These are phyloP conservation scores for Trichoderma sp. DNA, from an alignment of 2,329 filamentous ascomycete species.

Conservation along the genomic window DNA sequence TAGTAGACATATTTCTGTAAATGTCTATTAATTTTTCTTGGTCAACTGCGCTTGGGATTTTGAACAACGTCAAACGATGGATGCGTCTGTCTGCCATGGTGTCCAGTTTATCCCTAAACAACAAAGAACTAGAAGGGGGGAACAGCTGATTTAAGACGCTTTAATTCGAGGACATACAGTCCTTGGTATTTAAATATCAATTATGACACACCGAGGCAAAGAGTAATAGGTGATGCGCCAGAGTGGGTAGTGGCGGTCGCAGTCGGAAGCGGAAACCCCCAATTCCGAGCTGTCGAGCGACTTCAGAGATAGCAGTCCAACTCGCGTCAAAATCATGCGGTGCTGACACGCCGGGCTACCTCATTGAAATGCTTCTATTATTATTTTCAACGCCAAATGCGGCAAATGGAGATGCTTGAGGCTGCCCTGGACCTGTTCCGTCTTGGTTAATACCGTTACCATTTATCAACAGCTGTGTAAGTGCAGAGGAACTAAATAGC, in stretches of 20 bases:
- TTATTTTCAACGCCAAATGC: not conserved
- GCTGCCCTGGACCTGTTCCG: not conserved
- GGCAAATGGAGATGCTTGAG: not conserved
- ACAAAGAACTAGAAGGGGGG: not conserved
- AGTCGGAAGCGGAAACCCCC: not conserved
- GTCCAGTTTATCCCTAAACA: not conserved
- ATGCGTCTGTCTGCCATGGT: not conserved
- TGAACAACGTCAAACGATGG: not conserved
- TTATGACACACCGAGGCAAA: not conserved
- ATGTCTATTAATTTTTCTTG: not conserved
- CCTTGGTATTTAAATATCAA: not conserved
- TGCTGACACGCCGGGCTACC: not conserved
- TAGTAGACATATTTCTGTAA: not conserved
- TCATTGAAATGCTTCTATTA: not conserved
- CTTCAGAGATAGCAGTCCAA: not conserved
- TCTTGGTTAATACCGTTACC: no score
- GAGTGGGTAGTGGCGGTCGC: not conserved
- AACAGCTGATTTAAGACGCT: not conserved
- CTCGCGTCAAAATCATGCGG: not conserved
- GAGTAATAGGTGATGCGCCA: not conserved
- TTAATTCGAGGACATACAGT: not conserved
- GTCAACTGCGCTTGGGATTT: not conserved
- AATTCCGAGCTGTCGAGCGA: not conserved
- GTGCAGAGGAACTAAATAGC: no score
- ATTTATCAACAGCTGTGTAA: no score